Conservation (phyloP, 352 stramenopile species). For the Phytophthora multivora region DNA sequence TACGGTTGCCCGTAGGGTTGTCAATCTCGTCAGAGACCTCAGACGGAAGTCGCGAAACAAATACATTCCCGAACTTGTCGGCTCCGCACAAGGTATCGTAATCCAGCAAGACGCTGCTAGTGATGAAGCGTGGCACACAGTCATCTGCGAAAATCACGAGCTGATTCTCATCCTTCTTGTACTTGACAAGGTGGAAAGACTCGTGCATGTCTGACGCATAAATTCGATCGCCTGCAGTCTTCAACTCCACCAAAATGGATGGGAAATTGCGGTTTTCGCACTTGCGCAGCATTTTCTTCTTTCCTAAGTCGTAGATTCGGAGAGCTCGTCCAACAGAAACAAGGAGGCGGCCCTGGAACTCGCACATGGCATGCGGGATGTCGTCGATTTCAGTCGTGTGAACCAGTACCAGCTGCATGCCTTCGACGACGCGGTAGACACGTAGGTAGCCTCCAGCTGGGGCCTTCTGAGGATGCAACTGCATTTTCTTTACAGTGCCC, state of each 20-base stretch:
- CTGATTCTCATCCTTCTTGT: constrained; percentile 96
- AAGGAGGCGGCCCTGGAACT: constrained; percentile 97
- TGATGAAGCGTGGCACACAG: constrained; percentile 85
- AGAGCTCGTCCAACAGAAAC: constrained; percentile 96
- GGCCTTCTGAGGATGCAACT: constrained; percentile 89
- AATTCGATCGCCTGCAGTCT: constrained; percentile 94
- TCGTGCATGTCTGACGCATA: constrained; percentile 97
- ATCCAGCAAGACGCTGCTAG: constrained; percentile 92
- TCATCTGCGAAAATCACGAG: constrained; percentile 98
- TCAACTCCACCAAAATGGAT: constrained; percentile 93
- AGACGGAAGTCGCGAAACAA: constrained; percentile 93
- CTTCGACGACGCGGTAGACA: constrained; percentile 95
- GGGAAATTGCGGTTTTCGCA: constrained; percentile 96
- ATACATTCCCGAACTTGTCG: constrained; percentile 99
- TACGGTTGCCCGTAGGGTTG: constrained; percentile 95
- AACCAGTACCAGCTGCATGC: constrained; percentile 93
- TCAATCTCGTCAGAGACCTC: constrained; percentile 96
- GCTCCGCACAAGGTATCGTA: constrained; percentile 98
- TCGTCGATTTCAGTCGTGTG: constrained; percentile 97
- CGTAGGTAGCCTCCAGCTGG: constrained; percentile 78
- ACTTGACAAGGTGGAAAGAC: constrained; percentile 97
- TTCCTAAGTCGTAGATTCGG: constrained; percentile 99
- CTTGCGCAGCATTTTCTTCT: constrained; percentile 99
- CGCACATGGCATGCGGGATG: constrained; percentile 95
- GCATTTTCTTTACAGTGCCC: constrained; percentile 95